Evolutionary conservation across 805 yeast species (phyloP).

Genomic region (Hanseniaspora valbyensis): DNA sequence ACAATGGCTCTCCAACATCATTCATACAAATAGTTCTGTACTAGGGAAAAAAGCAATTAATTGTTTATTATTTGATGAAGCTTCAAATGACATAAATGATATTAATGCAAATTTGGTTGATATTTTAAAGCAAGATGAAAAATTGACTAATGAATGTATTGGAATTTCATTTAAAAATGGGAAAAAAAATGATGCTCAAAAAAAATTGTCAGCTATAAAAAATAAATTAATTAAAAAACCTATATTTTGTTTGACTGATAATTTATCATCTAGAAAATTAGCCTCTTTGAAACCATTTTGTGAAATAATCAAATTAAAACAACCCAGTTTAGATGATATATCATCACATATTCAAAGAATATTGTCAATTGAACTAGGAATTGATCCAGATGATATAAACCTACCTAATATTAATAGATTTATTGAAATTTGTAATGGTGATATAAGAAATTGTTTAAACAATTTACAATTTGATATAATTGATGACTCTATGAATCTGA

Average conservation of each 20-base stretch:
- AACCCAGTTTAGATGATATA: slow-evolving; percentile 41
- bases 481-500: background rate
- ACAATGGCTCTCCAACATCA: slow-evolving; percentile 49
- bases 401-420: slow-evolving; percentile 50
- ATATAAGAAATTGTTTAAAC: slow-evolving; percentile 75
- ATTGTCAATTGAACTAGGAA: slow-evolving; percentile 45
- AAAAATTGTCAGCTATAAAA: slow-evolving; percentile 25
- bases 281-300: slow-evolving; percentile 63
- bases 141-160: slow-evolving; percentile 34
- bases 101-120: slow-evolving; percentile 50
- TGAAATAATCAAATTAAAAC: slow-evolving; percentile 58
- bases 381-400: slow-evolving; percentile 25
- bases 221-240: slow-evolving; percentile 54
- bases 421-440: slow-evolving; percentile 64
- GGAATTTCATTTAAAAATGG: slow-evolving; percentile 16
- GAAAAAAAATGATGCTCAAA: slow-evolving; percentile 6
- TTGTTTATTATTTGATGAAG: slow-evolving; percentile 85
- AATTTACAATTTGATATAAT: slow-evolving; percentile 53
- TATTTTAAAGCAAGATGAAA: slow-evolving; percentile 45
- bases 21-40: slow-evolving; percentile 48
- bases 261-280: slow-evolving; percentile 62
- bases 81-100: slow-evolving; percentile 43
- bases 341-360: slow-evolving; percentile 40
- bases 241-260: slow-evolving; percentile 85
- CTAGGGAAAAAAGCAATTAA: slow-evolving; percentile 57